phyloP scores from a whole-genome alignment of 805 yeast species.

The Lipomyces sp. region DNA sequence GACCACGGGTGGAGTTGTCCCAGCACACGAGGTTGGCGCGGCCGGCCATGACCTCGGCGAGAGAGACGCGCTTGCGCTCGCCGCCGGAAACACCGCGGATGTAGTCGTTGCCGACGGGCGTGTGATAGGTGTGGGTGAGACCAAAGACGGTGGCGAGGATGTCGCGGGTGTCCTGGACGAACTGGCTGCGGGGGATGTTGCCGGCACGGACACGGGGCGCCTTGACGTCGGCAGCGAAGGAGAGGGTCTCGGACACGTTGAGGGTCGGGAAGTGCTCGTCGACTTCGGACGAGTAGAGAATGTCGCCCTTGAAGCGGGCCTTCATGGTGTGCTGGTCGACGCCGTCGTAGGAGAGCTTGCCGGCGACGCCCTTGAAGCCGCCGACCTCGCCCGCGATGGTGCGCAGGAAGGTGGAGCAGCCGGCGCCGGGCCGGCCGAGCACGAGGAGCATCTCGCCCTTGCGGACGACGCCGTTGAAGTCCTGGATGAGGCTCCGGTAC shows the following conservation, averaged over 20 bases:
- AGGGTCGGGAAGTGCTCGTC: constrained; percentile 75
- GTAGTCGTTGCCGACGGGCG: constrained; percentile 47
- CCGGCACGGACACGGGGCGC: constrained; percentile 58
- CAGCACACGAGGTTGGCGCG: constrained; percentile 65
- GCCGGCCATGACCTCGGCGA: constrained; percentile 70
- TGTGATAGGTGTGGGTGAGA: constrained; percentile 42
- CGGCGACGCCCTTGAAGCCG: constrained; percentile 52
- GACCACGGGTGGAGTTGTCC: constrained; percentile 84
- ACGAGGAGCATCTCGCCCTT: constrained; percentile 70
- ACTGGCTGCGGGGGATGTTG: constrained; percentile 47
- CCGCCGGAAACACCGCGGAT: constrained; percentile 61
- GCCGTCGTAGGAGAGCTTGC: constrained; percentile 61
- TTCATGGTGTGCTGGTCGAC: constrained; percentile 58
- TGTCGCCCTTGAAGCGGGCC: constrained; percentile 51
- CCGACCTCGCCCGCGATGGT: constrained; percentile 70
- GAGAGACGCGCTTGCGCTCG: constrained; percentile 79
- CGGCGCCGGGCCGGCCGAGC: constrained; percentile 80
- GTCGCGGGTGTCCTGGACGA: constrained; percentile 76
- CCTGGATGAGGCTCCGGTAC: constrained; percentile 30
- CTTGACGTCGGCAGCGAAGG: constrained; percentile 66
- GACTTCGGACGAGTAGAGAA: constrained; percentile 36
- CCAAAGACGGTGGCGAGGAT: constrained; percentile 51
- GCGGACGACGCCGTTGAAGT: constrained; percentile 54
- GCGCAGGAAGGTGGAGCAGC: constrained; percentile 59
- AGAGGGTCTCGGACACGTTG: constrained; percentile 69